Percentiles rank a stretch among this genome's conserved stretches.
Conservation (phyloP, 345 rosid species). For the Adansonia digitata region DNA sequence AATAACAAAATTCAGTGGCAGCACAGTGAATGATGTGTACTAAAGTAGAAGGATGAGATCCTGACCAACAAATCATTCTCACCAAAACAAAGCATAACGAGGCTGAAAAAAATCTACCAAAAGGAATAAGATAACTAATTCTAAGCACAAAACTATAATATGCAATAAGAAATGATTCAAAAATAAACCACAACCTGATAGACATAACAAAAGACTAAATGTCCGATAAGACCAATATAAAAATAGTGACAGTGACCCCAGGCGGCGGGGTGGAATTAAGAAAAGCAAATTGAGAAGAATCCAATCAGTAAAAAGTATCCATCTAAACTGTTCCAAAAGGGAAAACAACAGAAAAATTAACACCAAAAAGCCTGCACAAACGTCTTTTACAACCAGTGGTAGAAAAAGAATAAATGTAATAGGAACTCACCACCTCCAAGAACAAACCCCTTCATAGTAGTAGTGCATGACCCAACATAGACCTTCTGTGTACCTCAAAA, state of each 20-base stretch:
- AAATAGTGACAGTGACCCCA: neutral
- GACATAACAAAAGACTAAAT: neutral
- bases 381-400: neutral
- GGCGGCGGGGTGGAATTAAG: neutral
- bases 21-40: neutral
- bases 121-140: neutral
- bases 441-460: conserved; percentile 88
- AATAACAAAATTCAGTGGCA: neutral
- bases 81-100: neutral
- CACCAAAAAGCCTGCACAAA: neutral
- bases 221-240: neutral
- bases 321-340: conserved; percentile 1
- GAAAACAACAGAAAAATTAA: conserved; percentile 21
- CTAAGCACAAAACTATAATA: neutral
- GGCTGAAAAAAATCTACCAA: neutral
- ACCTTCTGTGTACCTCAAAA: conserved; percentile 75
- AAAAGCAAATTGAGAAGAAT: neutral
- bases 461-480: conserved; percentile 98
- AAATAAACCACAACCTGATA: neutral
- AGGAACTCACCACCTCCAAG: conserved; percentile 76
- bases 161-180: neutral
- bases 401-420: neutral
- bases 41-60: neutral
- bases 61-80: neutral
- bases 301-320: conserved; percentile 33